Base-by-base conservation (phyloP, 257 asterid genomes). In the Nicotiana tomentosiformis region DNA sequence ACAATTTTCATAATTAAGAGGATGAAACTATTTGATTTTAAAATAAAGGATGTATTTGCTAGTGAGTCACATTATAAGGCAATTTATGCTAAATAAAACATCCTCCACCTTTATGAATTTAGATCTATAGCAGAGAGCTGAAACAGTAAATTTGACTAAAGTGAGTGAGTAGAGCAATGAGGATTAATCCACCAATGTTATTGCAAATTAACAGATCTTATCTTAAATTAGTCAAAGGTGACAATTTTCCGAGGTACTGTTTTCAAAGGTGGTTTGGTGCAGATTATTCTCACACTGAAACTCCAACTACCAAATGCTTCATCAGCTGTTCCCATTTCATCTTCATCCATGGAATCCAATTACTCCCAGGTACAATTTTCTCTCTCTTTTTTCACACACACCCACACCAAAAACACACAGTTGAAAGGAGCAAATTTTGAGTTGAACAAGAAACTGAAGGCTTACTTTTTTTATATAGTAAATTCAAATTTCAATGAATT, bases 301-400 rank as follows among this genome's bases (percentile, higher is more conserved):
- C 65, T 51, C 64, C 80, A 76, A 76, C 80, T 4, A 76, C 46
- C 80, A 26, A 51, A 46, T 74, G 61, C 23, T 74, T 74, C 76
- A 67, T 1, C 43, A 67, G 76, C 51, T 33, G 51, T 67, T 66
- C 76, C 76, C 29, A 67, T 17, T 67, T 33, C 76, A 35, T 5
- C 30, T 68, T 68, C 80, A 26, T 51, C 65, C 29, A 51, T 76
- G 80, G 80, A 76, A 51, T 76, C 61, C 23, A 10, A 46, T 46
- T 20, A 23, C 37, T 46, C 43, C 20, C 60, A 15, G 65, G 80
- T 76, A 16, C 16, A 3, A 7, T 16, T 74, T 49, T 74, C 29
- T 49, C 0, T 12, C 17, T 29, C 20, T 23, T n/a, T 74, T 5
- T 51, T 51, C 49, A 43, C 7, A 12, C 29, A 0, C 80, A 51